Evolutionary conservation across 2,329 filamentous ascomycete genomes (phyloP), one percentile per base, ranked within the genome.

Genomic region (Plenodomus lindquistii): DNA sequence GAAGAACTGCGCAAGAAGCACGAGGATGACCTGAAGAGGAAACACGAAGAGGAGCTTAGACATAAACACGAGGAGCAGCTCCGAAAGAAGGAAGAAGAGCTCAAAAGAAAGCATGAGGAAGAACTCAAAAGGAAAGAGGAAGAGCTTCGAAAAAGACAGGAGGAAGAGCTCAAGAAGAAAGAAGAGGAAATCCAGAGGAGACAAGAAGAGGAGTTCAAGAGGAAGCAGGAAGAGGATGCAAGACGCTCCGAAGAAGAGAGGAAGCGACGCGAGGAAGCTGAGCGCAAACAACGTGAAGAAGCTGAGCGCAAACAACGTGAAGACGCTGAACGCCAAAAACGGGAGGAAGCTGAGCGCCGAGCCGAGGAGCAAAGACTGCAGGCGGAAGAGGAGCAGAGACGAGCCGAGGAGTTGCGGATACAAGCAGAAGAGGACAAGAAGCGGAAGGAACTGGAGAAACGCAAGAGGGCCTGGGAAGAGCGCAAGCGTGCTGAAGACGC

Each of bases 391-490:
- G 76, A 42, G 61, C 64, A 2, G 63, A 20, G 37, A 24, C 86
- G 89, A 55, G 85, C 86, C 67, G 62, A 68, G 45, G 63, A 71
- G 11, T 48, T 39, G n/a, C 43, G 19, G 7, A 37, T 42, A 35
- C 44, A 37, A 2, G 48, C 40, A 1, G 52, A 57, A 41, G 54
- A 63, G n/a, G 50, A 53, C 54, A 82, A 56, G 43, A 54, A 60
- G 21, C 41, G 37, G n/a, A 57, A 58, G 46, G 47, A 77, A 52
- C 70, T 69, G 27, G 73, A 77, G 35, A 61, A 62, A 2, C 77
- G 85, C 41, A 85, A 89, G 62, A 29, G 85, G 17, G 48, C 40
- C 1, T 50, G 53, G 43, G 44, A 52, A 10, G 52, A 45, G 20
- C 40, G 47, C 31, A 45, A 42, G 54, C 75, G 78, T 63, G 62